These are phyloP conservation scores for Eucalyptus grandis DNA, from an alignment of 345 rosid genomes.

Conservation along the genomic window DNA sequence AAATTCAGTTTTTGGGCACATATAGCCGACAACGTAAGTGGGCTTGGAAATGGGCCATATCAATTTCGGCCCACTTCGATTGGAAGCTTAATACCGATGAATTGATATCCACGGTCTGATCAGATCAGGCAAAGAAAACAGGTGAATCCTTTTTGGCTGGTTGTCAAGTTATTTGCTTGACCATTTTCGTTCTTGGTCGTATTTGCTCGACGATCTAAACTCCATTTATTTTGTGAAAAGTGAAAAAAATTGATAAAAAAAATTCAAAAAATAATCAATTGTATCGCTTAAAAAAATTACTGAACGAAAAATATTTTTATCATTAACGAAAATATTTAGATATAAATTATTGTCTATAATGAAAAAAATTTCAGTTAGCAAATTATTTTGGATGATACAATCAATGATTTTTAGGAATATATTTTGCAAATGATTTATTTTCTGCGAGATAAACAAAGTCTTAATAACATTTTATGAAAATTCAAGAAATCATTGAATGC, in stretches of 20 bases:
- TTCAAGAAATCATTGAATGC: not conserved
- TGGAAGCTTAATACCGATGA: not conserved
- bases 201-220: too few relatives aligned
- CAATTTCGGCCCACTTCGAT: not conserved
- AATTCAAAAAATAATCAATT: too few relatives aligned
- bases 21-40: not conserved
- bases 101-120: not conserved
- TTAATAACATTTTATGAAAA: not conserved
- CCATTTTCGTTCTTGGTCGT: too few relatives aligned
- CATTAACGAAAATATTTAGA: too few relatives aligned
- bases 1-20: not conserved
- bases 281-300: too few relatives aligned
- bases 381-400: too few relatives aligned
- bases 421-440: too few relatives aligned
- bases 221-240: too few relatives aligned
- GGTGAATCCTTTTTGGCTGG: not conserved
- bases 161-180: not conserved
- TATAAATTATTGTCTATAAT: too few relatives aligned
- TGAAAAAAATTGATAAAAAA: too few relatives aligned
- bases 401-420: too few relatives aligned
- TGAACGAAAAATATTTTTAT: accelerated
- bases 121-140: not conserved
- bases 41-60: not conserved
- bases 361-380: accelerated
- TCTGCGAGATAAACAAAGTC: too few relatives aligned